Evolutionary conservation across 345 rosid genomes (phyloP), one percentile per base, ranked within the genome.

Genomic region (Theobroma cacao): DNA sequence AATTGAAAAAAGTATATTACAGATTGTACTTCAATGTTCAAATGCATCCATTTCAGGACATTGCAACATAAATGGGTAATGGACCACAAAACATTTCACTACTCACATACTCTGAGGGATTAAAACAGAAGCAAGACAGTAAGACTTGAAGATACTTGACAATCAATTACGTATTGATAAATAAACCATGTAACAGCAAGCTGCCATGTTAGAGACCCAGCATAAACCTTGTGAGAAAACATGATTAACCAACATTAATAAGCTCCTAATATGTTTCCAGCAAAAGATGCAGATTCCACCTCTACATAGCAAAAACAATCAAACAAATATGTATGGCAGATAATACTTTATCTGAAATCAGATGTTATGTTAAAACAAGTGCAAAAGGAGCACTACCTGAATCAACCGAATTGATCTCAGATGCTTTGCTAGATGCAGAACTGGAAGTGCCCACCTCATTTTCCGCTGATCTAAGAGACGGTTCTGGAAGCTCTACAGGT

Each of bases 331-430:
- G 38, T 7, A 45, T 68, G 56, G 20, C 12, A 77, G 52, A 26
- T 48, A 78, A 50, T 40, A 71, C 65, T 52, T n/a, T 22, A 67
- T 68, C 71, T 26, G 15, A 22, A 40, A 48, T 26, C 61, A 31
- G 12, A 43, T 24, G 24, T 70, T 17, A 60, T 3, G 13, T 38
- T 14, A 50, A 66, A 30, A 50, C 0, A n/a, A 74, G 61, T 56
- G 56, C 58, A 33, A 63, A 20, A 77, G 68, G 47, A 71, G 58
- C n/a, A 11, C 55, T 81, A 91, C 97, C 95, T 81, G 91, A 66
- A 74, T 81, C 82, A 80, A 77, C 85, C 28, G 90, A 85, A 85
- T 74, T 74, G 52, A 36, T 85, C 20, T 78, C 79, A 64, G 77
- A n/a, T 33, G 58, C 75, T 77, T 74, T 81, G 75, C 66, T 75